Conservation (phyloP, 495 filamentous ascomycete species). For the Neurospora intermedia region DNA sequence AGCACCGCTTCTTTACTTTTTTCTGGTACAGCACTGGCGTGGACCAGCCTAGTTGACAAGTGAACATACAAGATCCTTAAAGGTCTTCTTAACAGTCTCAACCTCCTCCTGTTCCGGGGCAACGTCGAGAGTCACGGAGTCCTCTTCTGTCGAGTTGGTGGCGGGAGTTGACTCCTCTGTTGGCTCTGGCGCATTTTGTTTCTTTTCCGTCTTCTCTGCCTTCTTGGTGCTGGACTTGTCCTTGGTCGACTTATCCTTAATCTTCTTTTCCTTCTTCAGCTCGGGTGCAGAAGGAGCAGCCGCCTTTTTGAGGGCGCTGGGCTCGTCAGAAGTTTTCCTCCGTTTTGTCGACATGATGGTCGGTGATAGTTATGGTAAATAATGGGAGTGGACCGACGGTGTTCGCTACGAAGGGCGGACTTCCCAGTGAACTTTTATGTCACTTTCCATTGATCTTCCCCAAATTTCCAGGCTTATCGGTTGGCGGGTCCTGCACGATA, state of each 20-base stretch:
- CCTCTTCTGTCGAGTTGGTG: not conserved
- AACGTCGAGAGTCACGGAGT: constrained; percentile 12
- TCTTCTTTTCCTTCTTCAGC: not conserved
- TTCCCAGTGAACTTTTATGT: not conserved
- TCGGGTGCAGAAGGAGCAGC: not conserved
- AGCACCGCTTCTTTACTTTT: not conserved
- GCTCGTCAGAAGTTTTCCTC: constrained; percentile 14
- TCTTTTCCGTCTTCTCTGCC: not conserved
- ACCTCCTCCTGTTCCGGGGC: constrained; percentile 6
- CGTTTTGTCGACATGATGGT: constrained; percentile 18
- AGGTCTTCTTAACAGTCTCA: constrained; percentile 47
- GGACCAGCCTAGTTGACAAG: not conserved
- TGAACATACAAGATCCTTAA: constrained; percentile 52
- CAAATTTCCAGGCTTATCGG: constrained; percentile 9
- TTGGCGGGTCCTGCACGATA: constrained; percentile 12
- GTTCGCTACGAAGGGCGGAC: not conserved
- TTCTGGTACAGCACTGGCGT: not conserved
- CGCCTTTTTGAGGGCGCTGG: not conserved
- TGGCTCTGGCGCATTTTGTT: not conserved
- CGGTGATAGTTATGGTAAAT: not conserved
- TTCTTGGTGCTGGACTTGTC: not conserved
- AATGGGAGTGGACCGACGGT: not conserved
- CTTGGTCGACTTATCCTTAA: not conserved
- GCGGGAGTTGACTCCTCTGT: constrained; percentile 5
- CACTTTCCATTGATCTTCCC: not conserved